These are phyloP conservation scores for Elasticomyces elasticus DNA, from an alignment of 495 filamentous ascomycete species.

Conservation along the genomic window DNA sequence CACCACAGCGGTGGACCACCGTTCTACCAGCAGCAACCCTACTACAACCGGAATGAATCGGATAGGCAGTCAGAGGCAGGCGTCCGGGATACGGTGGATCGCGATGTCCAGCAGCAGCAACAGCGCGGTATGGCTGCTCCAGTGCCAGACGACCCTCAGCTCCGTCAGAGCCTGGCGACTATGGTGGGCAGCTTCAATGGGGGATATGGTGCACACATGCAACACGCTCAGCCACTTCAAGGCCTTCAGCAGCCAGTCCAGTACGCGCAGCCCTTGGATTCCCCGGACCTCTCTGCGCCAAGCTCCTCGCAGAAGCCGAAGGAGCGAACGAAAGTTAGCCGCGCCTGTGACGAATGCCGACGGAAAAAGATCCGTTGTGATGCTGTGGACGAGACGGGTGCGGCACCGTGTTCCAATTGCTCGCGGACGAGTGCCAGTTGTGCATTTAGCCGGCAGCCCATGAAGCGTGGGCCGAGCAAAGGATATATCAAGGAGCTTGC, in stretches of 20 bases:
- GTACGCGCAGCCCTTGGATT: constrained; percentile 1
- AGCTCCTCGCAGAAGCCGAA: background rate
- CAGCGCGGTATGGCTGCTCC: background rate
- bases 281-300: background rate
- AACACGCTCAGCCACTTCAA: background rate
- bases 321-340: constrained; percentile 83
- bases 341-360: constrained; percentile 90
- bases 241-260: background rate
- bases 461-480: constrained; percentile 94
- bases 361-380: constrained; percentile 96
- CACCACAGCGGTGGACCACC: constrained; percentile 5
- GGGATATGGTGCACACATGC: background rate
- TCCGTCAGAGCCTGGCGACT: constrained; percentile 12
- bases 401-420: constrained; percentile 79
- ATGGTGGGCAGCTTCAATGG: constrained; percentile 12
- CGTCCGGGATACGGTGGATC: background rate
- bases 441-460: constrained; percentile 83
- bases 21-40: constrained; percentile 11
- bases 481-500: constrained; percentile 98
- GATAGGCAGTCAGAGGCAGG: background rate
- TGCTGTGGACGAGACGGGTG: constrained; percentile 66
- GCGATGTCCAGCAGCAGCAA: background rate
- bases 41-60: background rate
- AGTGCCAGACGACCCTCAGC: constrained; percentile 11
- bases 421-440: constrained; percentile 66